Evolutionary conservation across 768 basidiomycete genomes (phyloP).

Genomic region (Auricularia sp.): DNA sequence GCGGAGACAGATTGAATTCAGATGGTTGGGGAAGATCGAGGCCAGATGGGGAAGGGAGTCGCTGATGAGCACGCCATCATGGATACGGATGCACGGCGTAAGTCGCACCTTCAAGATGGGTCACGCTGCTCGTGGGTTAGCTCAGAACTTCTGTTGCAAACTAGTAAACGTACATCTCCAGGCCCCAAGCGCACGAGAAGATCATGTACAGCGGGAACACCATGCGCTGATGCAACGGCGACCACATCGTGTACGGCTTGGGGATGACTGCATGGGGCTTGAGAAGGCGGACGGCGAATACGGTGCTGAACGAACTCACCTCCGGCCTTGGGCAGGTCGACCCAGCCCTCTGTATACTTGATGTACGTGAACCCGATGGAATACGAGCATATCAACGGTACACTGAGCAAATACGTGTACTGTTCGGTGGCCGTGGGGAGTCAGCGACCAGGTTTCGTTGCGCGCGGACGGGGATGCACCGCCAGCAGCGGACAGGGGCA

Average conservation of each 20-base stretch:
- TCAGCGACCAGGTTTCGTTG: neutral
- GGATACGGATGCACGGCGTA: neutral
- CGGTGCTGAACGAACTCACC: conserved; percentile 30
- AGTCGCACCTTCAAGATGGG: conserved; percentile 67
- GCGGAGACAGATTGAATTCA: conserved; percentile 3
- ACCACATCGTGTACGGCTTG: conserved; percentile 54
- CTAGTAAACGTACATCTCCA: conserved; percentile 53
- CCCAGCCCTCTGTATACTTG: conserved; percentile 64
- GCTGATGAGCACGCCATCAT: neutral
- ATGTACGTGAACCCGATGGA: conserved; percentile 56
- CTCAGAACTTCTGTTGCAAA: neutral
- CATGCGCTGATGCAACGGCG: conserved; percentile 28
- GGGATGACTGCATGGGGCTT: conserved; percentile 40
- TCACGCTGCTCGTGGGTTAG: conserved; percentile 38
- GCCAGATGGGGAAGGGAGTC: neutral
- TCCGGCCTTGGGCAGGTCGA: conserved; percentile 32
- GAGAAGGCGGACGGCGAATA: neutral
- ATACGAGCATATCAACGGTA: conserved; percentile 52
- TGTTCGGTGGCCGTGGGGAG: conserved; percentile 17
- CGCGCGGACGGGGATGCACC: neutral
- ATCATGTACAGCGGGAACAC: conserved; percentile 58
- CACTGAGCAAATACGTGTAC: conserved; percentile 60
- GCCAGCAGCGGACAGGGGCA: neutral
- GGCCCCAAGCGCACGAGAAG: conserved; percentile 57
- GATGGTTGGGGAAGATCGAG: neutral